Evolutionary conservation across 345 rosid genomes (phyloP).

Genomic region (Syzygium aqueum): DNA sequence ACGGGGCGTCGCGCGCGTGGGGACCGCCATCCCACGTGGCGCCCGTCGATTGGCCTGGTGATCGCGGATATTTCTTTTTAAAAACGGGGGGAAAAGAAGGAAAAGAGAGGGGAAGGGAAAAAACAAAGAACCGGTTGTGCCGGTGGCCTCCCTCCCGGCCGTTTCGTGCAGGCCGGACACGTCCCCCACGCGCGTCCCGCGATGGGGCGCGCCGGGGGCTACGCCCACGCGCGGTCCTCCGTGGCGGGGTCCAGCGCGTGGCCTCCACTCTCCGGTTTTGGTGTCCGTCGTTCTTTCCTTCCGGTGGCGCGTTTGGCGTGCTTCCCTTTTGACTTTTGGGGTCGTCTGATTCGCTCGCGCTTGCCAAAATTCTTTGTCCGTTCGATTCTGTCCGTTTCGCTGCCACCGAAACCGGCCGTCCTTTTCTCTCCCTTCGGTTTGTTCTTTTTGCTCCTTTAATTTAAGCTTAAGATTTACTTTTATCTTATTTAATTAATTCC

Average conservation of each 20-base stretch:
- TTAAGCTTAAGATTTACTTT: not conserved
- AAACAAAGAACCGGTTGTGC: too few relatives aligned
- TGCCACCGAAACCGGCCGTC: not conserved
- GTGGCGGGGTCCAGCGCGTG: not conserved
- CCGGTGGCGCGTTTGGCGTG: not conserved
- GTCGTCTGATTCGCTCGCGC: not conserved
- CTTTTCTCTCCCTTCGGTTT: not conserved
- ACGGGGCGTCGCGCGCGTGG: not conserved
- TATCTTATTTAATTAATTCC: not conserved
- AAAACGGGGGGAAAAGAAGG: not conserved
- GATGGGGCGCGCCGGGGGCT: not conserved
- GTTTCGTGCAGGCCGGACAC: not conserved
- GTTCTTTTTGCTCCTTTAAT: not conserved
- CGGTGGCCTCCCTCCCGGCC: not conserved
- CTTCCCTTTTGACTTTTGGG: not conserved
- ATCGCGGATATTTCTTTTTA: not conserved
- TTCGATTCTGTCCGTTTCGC: not conserved
- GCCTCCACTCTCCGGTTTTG: not conserved
- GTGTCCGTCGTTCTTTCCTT: not conserved
- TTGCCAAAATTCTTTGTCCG: not conserved
- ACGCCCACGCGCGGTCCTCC: not conserved
- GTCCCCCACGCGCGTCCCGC: not conserved
- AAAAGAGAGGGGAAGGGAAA: too few relatives aligned
- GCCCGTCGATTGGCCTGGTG: not conserved
- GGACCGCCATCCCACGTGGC: not conserved